Conservation (phyloP, 768 basidiomycete species). For the Hygrophoropsis aurantiaca region DNA sequence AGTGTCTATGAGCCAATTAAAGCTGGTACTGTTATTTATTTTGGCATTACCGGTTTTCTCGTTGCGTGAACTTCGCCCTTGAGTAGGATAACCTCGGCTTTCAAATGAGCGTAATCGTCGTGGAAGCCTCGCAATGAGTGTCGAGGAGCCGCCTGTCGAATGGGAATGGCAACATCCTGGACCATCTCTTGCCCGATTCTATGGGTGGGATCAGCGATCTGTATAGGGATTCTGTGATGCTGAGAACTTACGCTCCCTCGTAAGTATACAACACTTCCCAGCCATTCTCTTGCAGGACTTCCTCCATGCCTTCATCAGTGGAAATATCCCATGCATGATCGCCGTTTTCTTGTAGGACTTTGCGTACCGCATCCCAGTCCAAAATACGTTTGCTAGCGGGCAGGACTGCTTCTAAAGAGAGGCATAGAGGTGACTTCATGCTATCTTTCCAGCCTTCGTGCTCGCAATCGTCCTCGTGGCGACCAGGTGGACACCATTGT, state of each 20-base stretch:
- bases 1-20: too few species aligned
- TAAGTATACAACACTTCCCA: slow-evolving; percentile 43
- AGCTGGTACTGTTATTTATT: too few species aligned
- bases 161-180: slow-evolving; percentile 37
- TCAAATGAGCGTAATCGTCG: slow-evolving; percentile 36
- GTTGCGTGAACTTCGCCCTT: slow-evolving; percentile 36
- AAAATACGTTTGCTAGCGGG: slow-evolving; percentile 15
- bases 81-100: slow-evolving; percentile 37
- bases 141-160: slow-evolving; percentile 32
- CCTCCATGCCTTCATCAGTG: slow-evolving; percentile 28
- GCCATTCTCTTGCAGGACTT: slow-evolving; percentile 36
- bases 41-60: slow-evolving; percentile 39
- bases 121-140: slow-evolving; percentile 34
- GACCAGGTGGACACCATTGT: slow-evolving; percentile 20
- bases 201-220: slow-evolving; percentile 1
- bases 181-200: slow-evolving; percentile 37
- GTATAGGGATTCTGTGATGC: background rate
- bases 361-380: slow-evolving; percentile 22
- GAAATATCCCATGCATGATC: slow-evolving; percentile 18
- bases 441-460: slow-evolving; percentile 19
- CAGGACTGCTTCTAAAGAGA: slow-evolving; percentile 15
- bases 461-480: slow-evolving; percentile 10
- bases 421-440: slow-evolving; percentile 14
- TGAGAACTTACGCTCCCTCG: slow-evolving; percentile 36
- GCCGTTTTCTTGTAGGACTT: slow-evolving; percentile 17